Conservation (phyloP, 1,284 basidiomycete genomes). For the Irpex lacteus region DNA sequence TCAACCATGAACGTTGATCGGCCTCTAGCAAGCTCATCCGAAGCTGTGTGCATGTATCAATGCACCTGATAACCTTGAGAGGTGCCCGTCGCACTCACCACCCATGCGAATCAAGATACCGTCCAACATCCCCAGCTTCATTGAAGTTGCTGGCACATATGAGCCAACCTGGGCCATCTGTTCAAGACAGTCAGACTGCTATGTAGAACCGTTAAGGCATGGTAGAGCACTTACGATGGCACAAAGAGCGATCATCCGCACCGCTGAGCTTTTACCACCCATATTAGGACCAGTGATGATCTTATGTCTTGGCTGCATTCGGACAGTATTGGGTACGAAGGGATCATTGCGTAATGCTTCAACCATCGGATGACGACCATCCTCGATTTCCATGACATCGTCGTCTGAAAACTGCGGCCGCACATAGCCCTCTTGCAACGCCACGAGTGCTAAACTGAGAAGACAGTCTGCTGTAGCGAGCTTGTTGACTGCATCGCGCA, state of each 20-base stretch:
- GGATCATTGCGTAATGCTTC: constrained; percentile 74
- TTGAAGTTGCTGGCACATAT: constrained; percentile 73
- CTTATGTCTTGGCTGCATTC: constrained; percentile 59
- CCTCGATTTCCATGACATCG: constrained; percentile 59
- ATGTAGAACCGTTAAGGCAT: neutral
- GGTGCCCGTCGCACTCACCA: constrained; percentile 38
- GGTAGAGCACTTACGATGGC: constrained; percentile 46
- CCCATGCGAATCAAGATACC: constrained; percentile 87
- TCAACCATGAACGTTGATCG: constrained; percentile 97
- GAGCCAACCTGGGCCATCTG: constrained; percentile 55
- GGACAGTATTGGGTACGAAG: constrained; percentile 75
- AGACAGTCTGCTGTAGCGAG: constrained; percentile 82
- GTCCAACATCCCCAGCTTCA: constrained; percentile 77
- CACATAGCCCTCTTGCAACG: constrained; percentile 74
- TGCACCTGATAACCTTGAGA: neutral
- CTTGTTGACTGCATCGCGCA: constrained; percentile 75
- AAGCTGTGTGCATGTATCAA: constrained; percentile 47
- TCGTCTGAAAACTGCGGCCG: constrained; percentile 64
- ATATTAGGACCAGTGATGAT: constrained; percentile 85
- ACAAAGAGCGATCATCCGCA: constrained; percentile 74
- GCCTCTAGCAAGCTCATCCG: constrained; percentile 81
- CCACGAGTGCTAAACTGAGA: constrained; percentile 66
- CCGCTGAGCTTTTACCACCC: constrained; percentile 80
- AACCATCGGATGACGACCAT: constrained; percentile 81
- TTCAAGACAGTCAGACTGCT: neutral